Evolutionary conservation across 306 rosid species (phyloP).

Genomic region (Adenanthera pavonina): DNA sequence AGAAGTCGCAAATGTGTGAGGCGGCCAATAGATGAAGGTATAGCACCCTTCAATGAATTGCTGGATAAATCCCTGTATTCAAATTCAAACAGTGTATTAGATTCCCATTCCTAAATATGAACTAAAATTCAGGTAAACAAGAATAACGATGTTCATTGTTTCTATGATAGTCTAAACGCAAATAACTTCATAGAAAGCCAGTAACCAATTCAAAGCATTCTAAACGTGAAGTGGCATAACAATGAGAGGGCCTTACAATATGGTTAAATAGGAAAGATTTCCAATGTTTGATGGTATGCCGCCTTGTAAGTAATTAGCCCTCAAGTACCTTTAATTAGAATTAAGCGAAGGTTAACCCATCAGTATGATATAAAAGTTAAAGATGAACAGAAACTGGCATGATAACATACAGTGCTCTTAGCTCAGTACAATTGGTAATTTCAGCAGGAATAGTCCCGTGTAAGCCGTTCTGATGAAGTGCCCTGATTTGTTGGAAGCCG

Average conservation of each 20-base stretch:
- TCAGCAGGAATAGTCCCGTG: constrained; percentile 91
- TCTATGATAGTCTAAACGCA: background rate
- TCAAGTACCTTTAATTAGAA: constrained; percentile 71
- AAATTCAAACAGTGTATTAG: constrained; percentile 22
- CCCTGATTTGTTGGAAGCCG: constrained; percentile 61
- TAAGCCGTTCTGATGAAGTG: constrained; percentile 90
- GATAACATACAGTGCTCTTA: constrained; percentile 82
- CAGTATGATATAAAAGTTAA: background rate
- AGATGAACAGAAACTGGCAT: background rate
- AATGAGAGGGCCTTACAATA: constrained; percentile 64
- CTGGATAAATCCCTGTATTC: constrained; percentile 80
- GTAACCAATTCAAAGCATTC: constrained; percentile 15
- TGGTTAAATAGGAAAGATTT: constrained; percentile 83
- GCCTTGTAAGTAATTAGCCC: constrained; percentile 92
- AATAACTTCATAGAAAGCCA: background rate
- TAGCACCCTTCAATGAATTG: constrained; percentile 86
- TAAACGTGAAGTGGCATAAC: constrained; percentile 1
- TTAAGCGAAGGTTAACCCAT: constrained; percentile 14
- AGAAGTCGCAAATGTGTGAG: constrained; percentile 64
- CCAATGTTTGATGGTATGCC: constrained; percentile 91
- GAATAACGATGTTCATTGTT: background rate
- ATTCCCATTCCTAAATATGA: constrained; percentile 19
- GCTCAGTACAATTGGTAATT: constrained; percentile 84
- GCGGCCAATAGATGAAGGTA: constrained; percentile 92
- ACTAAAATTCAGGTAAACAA: background rate